Percentiles rank a stretch among this genome's conserved stretches.
These are phyloP conservation scores for Botrytis elliptica DNA, from an alignment of 2,329 filamentous ascomycete species.

Conservation along the genomic window DNA sequence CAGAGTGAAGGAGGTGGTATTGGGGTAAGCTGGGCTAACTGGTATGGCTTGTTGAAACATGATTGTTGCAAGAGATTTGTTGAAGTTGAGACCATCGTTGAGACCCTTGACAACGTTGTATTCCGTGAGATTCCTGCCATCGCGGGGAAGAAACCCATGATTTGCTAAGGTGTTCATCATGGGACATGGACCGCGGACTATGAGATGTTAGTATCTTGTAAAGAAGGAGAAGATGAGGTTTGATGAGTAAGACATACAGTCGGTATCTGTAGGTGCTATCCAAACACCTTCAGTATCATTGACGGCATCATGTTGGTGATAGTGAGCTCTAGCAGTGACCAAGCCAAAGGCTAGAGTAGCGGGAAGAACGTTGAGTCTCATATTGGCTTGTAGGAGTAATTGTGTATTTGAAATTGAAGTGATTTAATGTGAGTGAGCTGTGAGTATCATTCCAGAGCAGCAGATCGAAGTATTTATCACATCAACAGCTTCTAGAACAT, in stretches of 20 bases:
- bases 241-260: neutral
- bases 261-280: neutral
- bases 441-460: neutral
- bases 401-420: neutral
- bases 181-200: slow-evolving; percentile 42
- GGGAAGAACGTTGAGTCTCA: slow-evolving; percentile 7
- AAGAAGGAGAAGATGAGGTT: neutral
- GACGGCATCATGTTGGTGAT: neutral
- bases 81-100: slow-evolving; percentile 45
- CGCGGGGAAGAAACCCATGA: slow-evolving; percentile 45
- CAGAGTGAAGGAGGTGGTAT: slow-evolving; percentile 40
- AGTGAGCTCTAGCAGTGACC: neutral
- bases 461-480: neutral
- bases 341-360: neutral
- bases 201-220: slow-evolving; percentile 12
- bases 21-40: slow-evolving; percentile 44
- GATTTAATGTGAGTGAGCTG: neutral
- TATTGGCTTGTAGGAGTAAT: neutral
- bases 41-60: slow-evolving; percentile 47
- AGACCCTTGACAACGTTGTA: slow-evolving; percentile 42
- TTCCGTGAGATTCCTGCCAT: slow-evolving; percentile 42
- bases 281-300: neutral
- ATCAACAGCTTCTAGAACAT: neutral
- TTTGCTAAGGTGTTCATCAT: slow-evolving; percentile 48
- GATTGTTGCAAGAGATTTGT: slow-evolving; percentile 41